Evolutionary conservation across 257 asterid species (phyloP).

Genomic region (Rubia yunnanensis): DNA sequence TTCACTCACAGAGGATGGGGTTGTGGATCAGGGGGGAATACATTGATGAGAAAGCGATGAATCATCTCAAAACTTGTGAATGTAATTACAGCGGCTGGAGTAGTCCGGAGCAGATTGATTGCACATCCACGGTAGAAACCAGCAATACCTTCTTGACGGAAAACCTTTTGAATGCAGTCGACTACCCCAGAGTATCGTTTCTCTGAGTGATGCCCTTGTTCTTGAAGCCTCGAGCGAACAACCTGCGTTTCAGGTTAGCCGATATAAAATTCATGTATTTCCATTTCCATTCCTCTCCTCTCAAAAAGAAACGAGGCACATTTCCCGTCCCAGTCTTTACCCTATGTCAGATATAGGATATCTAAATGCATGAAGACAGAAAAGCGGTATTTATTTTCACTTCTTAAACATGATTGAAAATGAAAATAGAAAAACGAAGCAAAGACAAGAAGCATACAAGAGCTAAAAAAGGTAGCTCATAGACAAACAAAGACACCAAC

Average conservation of each 20-base stretch:
- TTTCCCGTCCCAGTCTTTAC: too few relatives aligned
- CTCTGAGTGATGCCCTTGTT: slow-evolving; percentile 93
- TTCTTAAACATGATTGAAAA: too few relatives aligned
- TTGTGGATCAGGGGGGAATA: slow-evolving; percentile 67
- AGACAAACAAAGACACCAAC: not conserved
- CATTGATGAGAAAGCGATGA: slow-evolving; percentile 70
- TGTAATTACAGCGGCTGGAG: slow-evolving; percentile 95
- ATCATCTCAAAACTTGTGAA: slow-evolving; percentile 98
- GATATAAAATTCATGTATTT: not conserved
- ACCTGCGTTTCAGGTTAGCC: slow-evolving; percentile 39
- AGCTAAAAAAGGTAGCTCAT: not conserved
- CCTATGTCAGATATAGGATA: not conserved
- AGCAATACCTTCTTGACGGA: slow-evolving; percentile 61
- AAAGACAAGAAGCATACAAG: not conserved
- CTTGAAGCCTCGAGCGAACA: slow-evolving; percentile 96
- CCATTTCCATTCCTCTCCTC: not conserved
- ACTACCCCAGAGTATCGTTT: slow-evolving; percentile 74
- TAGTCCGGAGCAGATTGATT: slow-evolving; percentile 78
- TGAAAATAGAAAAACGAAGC: too few relatives aligned
- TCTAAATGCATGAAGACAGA: too few relatives aligned
- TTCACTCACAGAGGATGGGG: slow-evolving; percentile 34
- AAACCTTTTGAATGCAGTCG: slow-evolving; percentile 74
- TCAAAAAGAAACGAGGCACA: not conserved
- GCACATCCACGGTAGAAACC: slow-evolving; percentile 97
- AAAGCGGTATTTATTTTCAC: too few relatives aligned